Evolutionary conservation across 139 green algal genomes (phyloP).

Genomic region (Diplosphaera chodatii): DNA sequence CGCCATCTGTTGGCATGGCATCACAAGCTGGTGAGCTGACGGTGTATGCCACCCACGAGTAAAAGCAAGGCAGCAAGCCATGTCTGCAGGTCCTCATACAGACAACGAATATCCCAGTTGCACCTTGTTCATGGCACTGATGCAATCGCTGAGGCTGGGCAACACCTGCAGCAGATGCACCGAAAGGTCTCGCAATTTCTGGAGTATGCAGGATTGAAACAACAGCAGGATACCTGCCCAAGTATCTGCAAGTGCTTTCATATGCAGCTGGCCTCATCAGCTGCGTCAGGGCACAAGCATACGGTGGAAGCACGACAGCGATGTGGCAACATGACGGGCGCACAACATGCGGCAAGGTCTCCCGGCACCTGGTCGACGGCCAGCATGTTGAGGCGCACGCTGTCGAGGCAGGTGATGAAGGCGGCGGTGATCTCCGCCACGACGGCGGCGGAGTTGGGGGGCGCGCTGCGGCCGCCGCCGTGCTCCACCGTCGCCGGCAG

Average conservation of each 20-base stretch:
- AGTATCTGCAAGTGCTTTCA: too few species aligned
- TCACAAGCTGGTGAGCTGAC: too few species aligned
- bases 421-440: conserved; percentile 82
- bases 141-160: conserved; percentile 77
- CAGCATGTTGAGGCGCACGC: conserved; percentile 86
- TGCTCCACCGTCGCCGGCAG: conserved; percentile 85
- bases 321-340: not conserved
- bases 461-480: conserved; percentile 20
- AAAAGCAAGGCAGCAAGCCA: too few species aligned
- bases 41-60: too few species aligned
- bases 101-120: too few species aligned
- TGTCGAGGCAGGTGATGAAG: conserved; percentile 95
- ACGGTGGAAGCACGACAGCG: too few species aligned
- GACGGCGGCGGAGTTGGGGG: conserved; percentile 23
- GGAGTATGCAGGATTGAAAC: too few species aligned
- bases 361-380: conserved; percentile 88
- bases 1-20: conserved; percentile 27
- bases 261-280: not conserved
- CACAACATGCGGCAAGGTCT: too few species aligned
- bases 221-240: too few species aligned
- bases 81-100: too few species aligned
- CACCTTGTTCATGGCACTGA: conserved; percentile 66
- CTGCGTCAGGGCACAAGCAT: too few species aligned
- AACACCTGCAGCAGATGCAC: conserved; percentile 70
- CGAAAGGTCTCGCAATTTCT: too few species aligned